phyloP scores from a whole-genome alignment of 1,284 basidiomycete genomes.

The Microbotryomycetes sp. region DNA sequence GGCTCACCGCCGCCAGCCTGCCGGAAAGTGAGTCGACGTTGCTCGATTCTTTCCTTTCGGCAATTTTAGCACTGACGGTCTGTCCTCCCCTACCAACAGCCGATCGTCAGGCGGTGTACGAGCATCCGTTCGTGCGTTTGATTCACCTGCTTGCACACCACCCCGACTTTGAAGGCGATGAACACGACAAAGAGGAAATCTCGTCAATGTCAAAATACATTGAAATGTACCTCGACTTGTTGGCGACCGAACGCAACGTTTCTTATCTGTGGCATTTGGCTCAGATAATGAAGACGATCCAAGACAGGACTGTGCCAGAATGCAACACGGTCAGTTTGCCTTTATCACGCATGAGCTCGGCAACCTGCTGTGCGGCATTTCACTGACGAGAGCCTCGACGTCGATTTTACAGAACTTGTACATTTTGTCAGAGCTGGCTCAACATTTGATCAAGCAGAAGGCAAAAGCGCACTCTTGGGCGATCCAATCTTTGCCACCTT shows the following conservation, averaged over 20 bases:
- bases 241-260: constrained; percentile 69
- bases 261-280: constrained; percentile 77
- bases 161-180: constrained; percentile 62
- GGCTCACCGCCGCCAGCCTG: neutral
- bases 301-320: constrained; percentile 60
- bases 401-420: constrained; percentile 64
- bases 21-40: constrained; percentile 2
- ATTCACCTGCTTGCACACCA: constrained; percentile 86
- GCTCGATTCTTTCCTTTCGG: neutral
- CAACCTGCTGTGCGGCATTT: neutral
- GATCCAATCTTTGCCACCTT: constrained; percentile 62
- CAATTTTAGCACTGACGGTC: neutral
- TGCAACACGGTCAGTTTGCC: constrained; percentile 58
- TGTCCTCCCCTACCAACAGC: no score
- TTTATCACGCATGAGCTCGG: neutral
- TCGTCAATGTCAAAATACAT: constrained; percentile 52
- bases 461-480: constrained; percentile 65
- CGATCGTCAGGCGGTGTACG: constrained; percentile 60
- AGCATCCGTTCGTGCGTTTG: constrained; percentile 74
- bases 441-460: constrained; percentile 69
- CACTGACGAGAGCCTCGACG: neutral
- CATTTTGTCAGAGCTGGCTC: constrained; percentile 77
- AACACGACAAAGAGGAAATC: constrained; percentile 10
- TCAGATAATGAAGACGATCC: constrained; percentile 73
- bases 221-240: constrained; percentile 72